Conservation (phyloP, 257 asterid genomes). For the Solanum corneliomulleri region DNA sequence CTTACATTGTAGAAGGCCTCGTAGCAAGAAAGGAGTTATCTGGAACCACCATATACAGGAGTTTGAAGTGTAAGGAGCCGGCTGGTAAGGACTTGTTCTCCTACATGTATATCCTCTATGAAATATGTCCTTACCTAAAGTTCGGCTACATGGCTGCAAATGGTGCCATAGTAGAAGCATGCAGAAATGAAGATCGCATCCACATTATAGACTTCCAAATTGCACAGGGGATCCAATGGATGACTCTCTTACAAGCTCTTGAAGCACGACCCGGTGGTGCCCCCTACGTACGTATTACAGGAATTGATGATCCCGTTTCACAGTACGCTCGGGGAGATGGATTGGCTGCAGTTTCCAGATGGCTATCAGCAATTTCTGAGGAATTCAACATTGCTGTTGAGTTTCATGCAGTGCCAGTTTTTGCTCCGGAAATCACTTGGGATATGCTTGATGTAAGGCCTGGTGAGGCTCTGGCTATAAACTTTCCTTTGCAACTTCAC, state of each 20-base stretch:
- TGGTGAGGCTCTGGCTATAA: conserved; percentile 78
- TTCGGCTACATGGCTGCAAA: conserved; percentile 98
- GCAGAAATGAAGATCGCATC: conserved; percentile 58
- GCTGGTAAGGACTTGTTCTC: conserved; percentile 63
- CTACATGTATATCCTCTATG: conserved; percentile 80
- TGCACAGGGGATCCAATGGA: conserved; percentile 90
- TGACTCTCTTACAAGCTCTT: conserved; percentile 79
- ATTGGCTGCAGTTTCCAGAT: conserved; percentile 33
- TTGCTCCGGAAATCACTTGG: conserved; percentile 42
- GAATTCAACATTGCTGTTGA: background rate
- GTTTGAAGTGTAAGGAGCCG: conserved; percentile 71
- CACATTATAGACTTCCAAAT: conserved; percentile 88
- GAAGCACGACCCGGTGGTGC: conserved; percentile 85
- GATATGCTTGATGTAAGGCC: conserved; percentile 68
- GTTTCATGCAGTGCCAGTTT: conserved; percentile 43
- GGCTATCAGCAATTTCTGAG: conserved; percentile 8
- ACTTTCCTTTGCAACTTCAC: conserved; percentile 86
- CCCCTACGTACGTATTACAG: conserved; percentile 77
- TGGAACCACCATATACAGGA: conserved; percentile 66
- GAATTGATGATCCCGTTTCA: conserved; percentile 86
- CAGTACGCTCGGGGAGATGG: conserved; percentile 77
- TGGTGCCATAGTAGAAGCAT: conserved; percentile 92
- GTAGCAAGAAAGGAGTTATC: conserved; percentile 72
- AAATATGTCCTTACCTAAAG: conserved; percentile 79
- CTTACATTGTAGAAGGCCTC: conserved; percentile 87